Base-by-base conservation (phyloP, 1,284 basidiomycete species). In the Moesziomyces aphidis region DNA sequence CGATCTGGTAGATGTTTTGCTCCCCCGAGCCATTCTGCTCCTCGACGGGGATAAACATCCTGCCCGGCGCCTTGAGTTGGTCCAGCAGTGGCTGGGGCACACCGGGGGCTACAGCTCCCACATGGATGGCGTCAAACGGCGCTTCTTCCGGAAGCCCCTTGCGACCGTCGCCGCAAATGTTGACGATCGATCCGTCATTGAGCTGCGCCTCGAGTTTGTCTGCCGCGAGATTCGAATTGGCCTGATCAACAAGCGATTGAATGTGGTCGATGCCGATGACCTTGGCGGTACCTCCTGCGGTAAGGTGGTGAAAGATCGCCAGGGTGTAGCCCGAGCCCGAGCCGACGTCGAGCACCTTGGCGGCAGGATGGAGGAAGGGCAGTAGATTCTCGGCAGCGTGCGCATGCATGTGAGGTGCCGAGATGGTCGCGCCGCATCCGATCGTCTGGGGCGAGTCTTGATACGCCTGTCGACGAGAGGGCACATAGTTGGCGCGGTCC, bases 251-350 rank as follows among this genome's bases (percentile, higher is more conserved):
- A 2, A 81, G 71, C 13, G 43, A 65, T 24, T 50, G 53, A 72
- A 99, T 90, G 84, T 99, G 96, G 57, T 99, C 96, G 72, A 99
- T 93, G 2, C 94, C 95, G 15, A 97, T 87, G 4, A 97, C 91
- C 67, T 87, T 90, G 39, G 39, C 39, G 4, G 39, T 42, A 0
- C 55, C 63, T 15, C 13, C 31, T 0, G 24, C 55, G 11, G 77
- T 56, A 21, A 85, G 76, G 24, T 79, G 75, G 62, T 81, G 79
- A 26, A 84, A 79, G n/a, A 84, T 76, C 4, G 78, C 81, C 4
- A 80, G 61, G 1, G 74, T 75, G 58, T 83, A 83, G 3, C 80
- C 82, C 8, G 56, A 61, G 1, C 82, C 82, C 19, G 52, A 59
- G 11, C 82, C 82, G 8, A 94, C 89, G 80, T 95, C 94, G 39